A percentile compares a stretch with the other conserved stretches of the same genome.
Evolutionary conservation across 2,329 filamentous ascomycete genomes (phyloP).

Genomic region (Cordyceps cateniannulata): DNA sequence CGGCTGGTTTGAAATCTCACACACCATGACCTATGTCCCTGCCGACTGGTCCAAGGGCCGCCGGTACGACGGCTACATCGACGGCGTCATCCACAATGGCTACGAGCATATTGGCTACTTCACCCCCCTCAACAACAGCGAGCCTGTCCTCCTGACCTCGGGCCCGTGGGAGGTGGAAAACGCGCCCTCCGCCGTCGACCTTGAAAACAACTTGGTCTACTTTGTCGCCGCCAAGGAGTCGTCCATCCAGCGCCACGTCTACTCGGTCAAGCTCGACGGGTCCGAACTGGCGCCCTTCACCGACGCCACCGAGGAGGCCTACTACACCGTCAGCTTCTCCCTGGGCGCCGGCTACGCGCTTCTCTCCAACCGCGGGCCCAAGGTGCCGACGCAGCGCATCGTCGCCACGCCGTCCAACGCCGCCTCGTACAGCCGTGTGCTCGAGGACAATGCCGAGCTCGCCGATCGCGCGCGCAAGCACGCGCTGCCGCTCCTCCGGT

Average conservation of each 20-base stretch:
- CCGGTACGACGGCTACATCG: slow-evolving; percentile 81
- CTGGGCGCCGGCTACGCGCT: slow-evolving; percentile 73
- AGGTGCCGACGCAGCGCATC: slow-evolving; percentile 85
- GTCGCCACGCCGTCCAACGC: slow-evolving; percentile 70
- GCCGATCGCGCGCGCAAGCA: slow-evolving; percentile 64
- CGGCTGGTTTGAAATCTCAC: slow-evolving; percentile 93
- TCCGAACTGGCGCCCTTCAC: slow-evolving; percentile 67
- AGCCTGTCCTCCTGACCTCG: slow-evolving; percentile 80
- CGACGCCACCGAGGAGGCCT: slow-evolving; percentile 65
- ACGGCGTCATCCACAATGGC: slow-evolving; percentile 78
- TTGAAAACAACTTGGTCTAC: slow-evolving; percentile 82
- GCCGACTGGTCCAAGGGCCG: slow-evolving; percentile 72
- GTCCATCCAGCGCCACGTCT: slow-evolving; percentile 84
- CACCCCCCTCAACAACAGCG: slow-evolving; percentile 71
- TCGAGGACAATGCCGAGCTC: slow-evolving; percentile 74
- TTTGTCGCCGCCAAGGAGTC: slow-evolving; percentile 82
- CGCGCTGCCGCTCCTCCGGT: slow-evolving; percentile 76
- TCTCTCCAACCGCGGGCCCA: slow-evolving; percentile 77
- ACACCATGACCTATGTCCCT: slow-evolving; percentile 79
- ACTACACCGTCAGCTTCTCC: slow-evolving; percentile 81
- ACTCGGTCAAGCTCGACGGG: slow-evolving; percentile 80
- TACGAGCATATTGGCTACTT: slow-evolving; percentile 94
- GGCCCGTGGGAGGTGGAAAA: slow-evolving; percentile 89
- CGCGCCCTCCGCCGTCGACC: slow-evolving; percentile 76
- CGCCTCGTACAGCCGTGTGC: slow-evolving; percentile 56